phyloP scores from a whole-genome alignment of 2,329 filamentous ascomycete species.

The Reticulascus tulasneorum region DNA sequence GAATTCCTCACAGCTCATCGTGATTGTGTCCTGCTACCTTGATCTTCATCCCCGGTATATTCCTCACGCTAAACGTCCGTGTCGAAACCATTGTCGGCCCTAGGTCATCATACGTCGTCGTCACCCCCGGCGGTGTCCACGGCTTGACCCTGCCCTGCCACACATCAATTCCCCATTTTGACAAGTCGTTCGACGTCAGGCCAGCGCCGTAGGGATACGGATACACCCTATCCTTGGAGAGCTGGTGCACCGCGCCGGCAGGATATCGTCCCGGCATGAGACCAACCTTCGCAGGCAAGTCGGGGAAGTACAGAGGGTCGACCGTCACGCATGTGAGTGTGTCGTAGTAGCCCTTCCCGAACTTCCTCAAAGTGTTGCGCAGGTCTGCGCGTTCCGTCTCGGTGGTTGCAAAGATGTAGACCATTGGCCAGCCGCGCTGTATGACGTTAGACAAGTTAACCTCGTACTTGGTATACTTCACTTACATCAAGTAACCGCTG shows the following conservation, averaged over 20 bases:
- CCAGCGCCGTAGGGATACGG: conserved; percentile 28
- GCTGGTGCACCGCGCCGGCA: conserved; percentile 29
- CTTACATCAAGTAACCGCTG: conserved; percentile 30
- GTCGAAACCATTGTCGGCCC: conserved; percentile 19
- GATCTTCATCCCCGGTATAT: conserved; percentile 22
- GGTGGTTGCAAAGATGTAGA: conserved; percentile 31
- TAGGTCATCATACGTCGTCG: conserved; percentile 17
- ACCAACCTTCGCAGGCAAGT: conserved; percentile 26
- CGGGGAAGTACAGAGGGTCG: conserved; percentile 31
- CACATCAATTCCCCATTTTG: conserved; percentile 32
- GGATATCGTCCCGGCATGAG: conserved; percentile 22
- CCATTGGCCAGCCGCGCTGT: conserved; percentile 28
- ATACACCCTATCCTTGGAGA: conserved; percentile 29
- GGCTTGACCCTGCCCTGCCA: conserved; percentile 31
- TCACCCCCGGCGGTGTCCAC: conserved; percentile 26
- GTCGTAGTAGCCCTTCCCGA: conserved; percentile 29
- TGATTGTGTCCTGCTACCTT: conserved; percentile 16
- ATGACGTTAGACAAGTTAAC: conserved; percentile 11
- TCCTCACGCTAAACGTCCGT: conserved; percentile 17
- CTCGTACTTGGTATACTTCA: background rate
- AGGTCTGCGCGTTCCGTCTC: conserved; percentile 23
- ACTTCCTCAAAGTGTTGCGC: conserved; percentile 21
- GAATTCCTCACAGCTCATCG: conserved; percentile 21
- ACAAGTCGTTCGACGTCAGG: conserved; percentile 22
- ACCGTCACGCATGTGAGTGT: conserved; percentile 29